Evolutionary conservation across 2,329 filamentous ascomycete genomes (phyloP).

Genomic region (Cryphonectria nitschkei): DNA sequence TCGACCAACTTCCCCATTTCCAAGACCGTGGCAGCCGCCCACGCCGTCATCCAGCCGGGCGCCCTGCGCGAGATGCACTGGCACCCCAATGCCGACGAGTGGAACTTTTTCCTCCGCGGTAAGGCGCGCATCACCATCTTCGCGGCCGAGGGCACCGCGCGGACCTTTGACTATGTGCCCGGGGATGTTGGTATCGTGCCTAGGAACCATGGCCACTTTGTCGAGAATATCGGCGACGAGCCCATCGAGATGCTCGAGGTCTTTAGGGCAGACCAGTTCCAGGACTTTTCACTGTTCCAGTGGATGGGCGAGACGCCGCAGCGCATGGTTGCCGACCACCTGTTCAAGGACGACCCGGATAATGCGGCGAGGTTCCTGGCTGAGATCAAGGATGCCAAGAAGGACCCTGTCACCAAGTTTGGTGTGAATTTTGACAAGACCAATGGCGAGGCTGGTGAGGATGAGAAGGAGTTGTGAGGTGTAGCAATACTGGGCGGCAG

Average conservation of each 20-base stretch:
- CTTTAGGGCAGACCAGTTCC: constrained; percentile 71
- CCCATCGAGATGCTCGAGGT: constrained; percentile 77
- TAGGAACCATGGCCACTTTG: constrained; percentile 77
- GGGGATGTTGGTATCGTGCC: constrained; percentile 81
- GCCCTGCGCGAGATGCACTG: constrained; percentile 81
- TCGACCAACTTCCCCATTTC: constrained; percentile 77
- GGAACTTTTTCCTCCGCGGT: constrained; percentile 77
- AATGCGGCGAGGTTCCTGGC: constrained; percentile 65
- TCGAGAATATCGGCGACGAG: constrained; percentile 80
- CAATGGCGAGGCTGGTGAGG: constrained; percentile 7
- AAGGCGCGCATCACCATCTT: constrained; percentile 76
- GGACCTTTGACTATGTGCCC: constrained; percentile 75
- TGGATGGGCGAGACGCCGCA: constrained; percentile 75
- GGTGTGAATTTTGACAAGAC: constrained; percentile 30
- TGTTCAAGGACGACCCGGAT: constrained; percentile 66
- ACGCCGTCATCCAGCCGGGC: constrained; percentile 72
- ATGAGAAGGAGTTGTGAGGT: constrained; percentile 23
- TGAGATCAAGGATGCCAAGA: constrained; percentile 63
- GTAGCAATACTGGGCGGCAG: not conserved
- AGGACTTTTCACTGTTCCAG: constrained; percentile 74
- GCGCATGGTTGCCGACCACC: constrained; percentile 66
- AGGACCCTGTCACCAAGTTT: constrained; percentile 54
- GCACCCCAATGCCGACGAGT: constrained; percentile 80
- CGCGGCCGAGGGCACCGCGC: constrained; percentile 66
- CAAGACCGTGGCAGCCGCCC: constrained; percentile 72